Evolutionary conservation across 2,329 filamentous ascomycete genomes (phyloP), one percentile per base, ranked within the genome.

Genomic region (Chrysoporthe austroafricana): DNA sequence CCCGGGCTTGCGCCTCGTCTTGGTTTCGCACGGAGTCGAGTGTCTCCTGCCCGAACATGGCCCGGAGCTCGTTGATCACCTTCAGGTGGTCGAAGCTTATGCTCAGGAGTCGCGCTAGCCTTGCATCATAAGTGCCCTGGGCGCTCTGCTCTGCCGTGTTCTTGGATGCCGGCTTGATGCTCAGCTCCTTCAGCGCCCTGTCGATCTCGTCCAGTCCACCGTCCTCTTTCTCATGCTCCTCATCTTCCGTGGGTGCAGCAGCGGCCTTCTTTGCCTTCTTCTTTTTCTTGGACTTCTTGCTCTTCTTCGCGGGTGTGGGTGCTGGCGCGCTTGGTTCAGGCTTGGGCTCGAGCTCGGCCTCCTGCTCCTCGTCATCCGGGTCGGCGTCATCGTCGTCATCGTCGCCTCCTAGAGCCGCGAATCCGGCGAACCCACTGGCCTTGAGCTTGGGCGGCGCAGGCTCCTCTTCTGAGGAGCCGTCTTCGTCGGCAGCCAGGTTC

Each of bases 21-120:
- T 86, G 85, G 7, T 78, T 80, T 18, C 82, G 76, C 9, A 82
- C 85, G 0, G 81, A 84, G 74, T 82, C 87, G 77, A 85, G 91
- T 74, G 81, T 86, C 66, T 83, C 87, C 71, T 80, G 82, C 7
- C 83, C 87, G 76, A 85, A 89, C 2, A 88, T 77, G 42, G 80
- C 82, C 62, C 85, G 90, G 93, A 99, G 97, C 81, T 99, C 96
- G 74, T 97, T 97, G 46, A 90, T 84, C 8, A 92, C 92, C 76
- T 95, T 94, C 13, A 99, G 85, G 73, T 94, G 88, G 72, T 91
- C 86, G 0, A 90, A 87, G 72, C 85, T 85, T 73, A 87, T 82
- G 42, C 79, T 77, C 1, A 88, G 76, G 7, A 86, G 78, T 42
- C 72, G 70, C 8, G 72, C 68, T 26, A 73, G 67, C 58, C 70